Percentiles rank a stretch among this genome's conserved stretches.
phyloP scores from a whole-genome alignment of 176 grass and related monocot species.

The Avena eriantha region DNA sequence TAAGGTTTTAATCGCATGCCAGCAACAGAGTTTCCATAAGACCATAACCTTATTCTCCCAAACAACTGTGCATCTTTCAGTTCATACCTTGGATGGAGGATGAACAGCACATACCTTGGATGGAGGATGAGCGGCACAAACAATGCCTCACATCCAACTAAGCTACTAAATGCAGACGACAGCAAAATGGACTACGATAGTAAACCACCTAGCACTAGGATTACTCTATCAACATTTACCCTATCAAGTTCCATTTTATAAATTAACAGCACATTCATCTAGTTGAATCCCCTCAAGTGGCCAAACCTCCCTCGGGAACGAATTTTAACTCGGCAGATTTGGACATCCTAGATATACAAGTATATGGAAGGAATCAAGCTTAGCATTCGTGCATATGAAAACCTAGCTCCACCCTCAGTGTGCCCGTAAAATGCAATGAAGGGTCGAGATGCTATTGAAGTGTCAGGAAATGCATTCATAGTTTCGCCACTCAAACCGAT shows the following conservation, averaged over 20 bases:
- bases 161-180: slow-evolving; percentile 17
- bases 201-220: not conserved
- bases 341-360: slow-evolving; percentile 25
- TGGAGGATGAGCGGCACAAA: slow-evolving; percentile 20
- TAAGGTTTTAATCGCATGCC: not conserved
- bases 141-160: slow-evolving; percentile 5
- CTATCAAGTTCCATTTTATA: not conserved
- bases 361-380: not conserved
- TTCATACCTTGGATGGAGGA: slow-evolving; percentile 20
- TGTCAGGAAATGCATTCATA: not conserved
- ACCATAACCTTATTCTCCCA: not conserved
- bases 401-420: not conserved
- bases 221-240: slow-evolving; percentile 26
- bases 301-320: not conserved
- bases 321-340: slow-evolving; percentile 25
- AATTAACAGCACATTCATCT: slow-evolving; percentile 15
- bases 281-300: slow-evolving; percentile 1
- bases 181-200: slow-evolving; percentile 17
- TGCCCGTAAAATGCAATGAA: not conserved
- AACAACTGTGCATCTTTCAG: not conserved
- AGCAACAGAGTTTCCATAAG: not conserved
- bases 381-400: not conserved
- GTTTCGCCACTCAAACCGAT: slow-evolving; percentile 1
- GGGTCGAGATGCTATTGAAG: slow-evolving; percentile 3
- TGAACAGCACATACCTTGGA: not conserved